These are phyloP conservation scores for Triticum timopheevii DNA, from an alignment of 176 grass and related monocot genomes.

Conservation along the genomic window DNA sequence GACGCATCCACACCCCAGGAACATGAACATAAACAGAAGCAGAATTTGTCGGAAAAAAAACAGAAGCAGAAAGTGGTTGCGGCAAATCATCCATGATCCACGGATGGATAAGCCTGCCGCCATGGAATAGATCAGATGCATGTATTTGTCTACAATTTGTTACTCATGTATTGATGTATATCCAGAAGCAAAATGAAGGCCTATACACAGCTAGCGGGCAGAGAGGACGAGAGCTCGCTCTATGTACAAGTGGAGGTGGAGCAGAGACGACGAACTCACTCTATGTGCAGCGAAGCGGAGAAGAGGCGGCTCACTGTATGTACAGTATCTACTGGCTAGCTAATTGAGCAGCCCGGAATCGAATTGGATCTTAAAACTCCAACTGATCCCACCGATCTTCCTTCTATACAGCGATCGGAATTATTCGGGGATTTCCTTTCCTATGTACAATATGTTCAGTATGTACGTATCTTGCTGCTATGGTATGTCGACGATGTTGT, in stretches of 20 bases:
- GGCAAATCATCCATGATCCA: slow-evolving; percentile 6
- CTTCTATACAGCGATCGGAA: not conserved
- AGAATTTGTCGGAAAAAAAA: no score
- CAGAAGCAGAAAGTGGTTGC: no score
- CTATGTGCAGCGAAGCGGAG: no score
- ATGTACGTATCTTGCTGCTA: not conserved
- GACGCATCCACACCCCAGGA: no score
- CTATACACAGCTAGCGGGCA: no score
- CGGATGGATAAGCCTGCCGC: not conserved
- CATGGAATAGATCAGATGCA: no score
- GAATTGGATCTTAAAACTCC: slow-evolving; percentile 17
- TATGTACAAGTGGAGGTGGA: no score
- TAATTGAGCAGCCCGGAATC: not conserved
- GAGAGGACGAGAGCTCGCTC: no score
- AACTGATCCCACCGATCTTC: not conserved
- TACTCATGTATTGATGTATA: no score
- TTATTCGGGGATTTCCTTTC: not conserved
- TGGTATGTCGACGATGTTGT: slow-evolving; percentile 25
- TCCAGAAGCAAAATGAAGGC: no score
- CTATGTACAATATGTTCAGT: not conserved
- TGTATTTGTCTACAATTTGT: no score
- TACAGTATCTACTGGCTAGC: not conserved
- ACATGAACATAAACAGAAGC: not conserved
- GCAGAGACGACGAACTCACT: no score
- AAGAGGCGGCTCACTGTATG: not conserved